Evolutionary conservation across 2,329 filamentous ascomycete genomes (phyloP), one percentile per base, ranked within the genome.

Genomic region (Beauveria rudraprayagi): DNA sequence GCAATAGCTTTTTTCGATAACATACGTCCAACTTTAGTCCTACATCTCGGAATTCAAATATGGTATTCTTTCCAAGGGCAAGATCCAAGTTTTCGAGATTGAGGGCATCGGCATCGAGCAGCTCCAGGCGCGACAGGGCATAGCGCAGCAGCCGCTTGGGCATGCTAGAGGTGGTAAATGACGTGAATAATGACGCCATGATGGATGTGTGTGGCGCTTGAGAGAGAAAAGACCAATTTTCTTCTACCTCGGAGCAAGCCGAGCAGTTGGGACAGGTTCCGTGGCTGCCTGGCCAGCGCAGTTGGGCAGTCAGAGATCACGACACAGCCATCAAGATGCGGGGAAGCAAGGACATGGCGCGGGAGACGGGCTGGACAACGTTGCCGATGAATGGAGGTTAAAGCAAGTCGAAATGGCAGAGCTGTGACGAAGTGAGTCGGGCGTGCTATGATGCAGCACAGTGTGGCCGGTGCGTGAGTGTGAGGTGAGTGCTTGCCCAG

Each of bases 121-220:
- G 81, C 67, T 96, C 92, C 62, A 96, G 81, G 62, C 88, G 86
- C 26, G 89, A 88, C 47, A 99, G 79, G 55, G 88, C 91, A 78
- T 94, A 96, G 67, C 91, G 88, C 66, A 97, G 83, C 68, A 97
- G 82, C 73, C 89, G 87, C 82, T 94, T 96, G 77, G 92, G 90
- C 80, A 96, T 91, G 67, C 85, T 90, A 65, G 91, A 84, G 72
- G 76, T 80, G 68, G 79, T 76, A 69, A 86, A 84, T 62, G 80
- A 81, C 74, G 80, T 87, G 69, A 94, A 83, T 71, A 90, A 86
- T 71, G 83, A 86, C 59, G 87, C 85, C 89, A 92, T 92, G 73
- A 63, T 73, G 71, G 63, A 16, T 59, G 5, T 28, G 0, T 50
- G 22, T 1, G 5, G 5, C 11, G 16, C n/a, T 19, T n/a, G 34